Percentiles rank a stretch among this genome's conserved stretches.
Evolutionary conservation across 257 asterid species (phyloP).

Genomic region (Eucommia ulmoides): DNA sequence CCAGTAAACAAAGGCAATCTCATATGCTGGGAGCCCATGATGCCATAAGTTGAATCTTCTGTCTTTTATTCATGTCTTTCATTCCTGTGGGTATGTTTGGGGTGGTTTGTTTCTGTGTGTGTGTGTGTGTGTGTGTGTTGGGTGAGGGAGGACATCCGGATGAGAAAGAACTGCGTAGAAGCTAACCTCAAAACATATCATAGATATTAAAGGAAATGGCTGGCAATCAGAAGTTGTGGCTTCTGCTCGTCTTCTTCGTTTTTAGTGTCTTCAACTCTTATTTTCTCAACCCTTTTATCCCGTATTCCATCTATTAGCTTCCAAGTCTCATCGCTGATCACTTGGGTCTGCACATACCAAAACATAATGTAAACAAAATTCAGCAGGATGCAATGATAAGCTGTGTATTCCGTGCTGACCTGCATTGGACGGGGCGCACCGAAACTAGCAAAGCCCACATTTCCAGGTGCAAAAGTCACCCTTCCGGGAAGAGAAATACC

Average conservation of each 20-base stretch:
- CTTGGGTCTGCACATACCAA: slow-evolving; percentile 61
- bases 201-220: slow-evolving; percentile 54
- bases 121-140: too few relatives aligned
- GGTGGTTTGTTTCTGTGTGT: too few relatives aligned
- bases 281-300: slow-evolving; percentile 71
- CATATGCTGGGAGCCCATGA: too few relatives aligned
- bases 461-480: slow-evolving; percentile 96
- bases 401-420: slow-evolving; percentile 25
- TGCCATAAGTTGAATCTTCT: too few relatives aligned
- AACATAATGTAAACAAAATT: background rate
- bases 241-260: slow-evolving; percentile 48
- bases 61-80: too few relatives aligned
- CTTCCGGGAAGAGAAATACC: slow-evolving; percentile 98
- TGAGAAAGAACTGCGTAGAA: background rate
- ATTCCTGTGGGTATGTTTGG: too few relatives aligned
- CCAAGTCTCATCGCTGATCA: slow-evolving; percentile 84
- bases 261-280: slow-evolving; percentile 40
- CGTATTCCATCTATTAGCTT: slow-evolving; percentile 71
- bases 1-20: too few relatives aligned
- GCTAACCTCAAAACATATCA: slow-evolving; percentile 2
- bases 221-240: slow-evolving; percentile 79
- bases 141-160: too few relatives aligned
- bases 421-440: slow-evolving; percentile 96
- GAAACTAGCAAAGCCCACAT: slow-evolving; percentile 79
- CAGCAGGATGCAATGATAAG: background rate